Base-by-base conservation (phyloP, 768 basidiomycete species). In the Chalciporus piperatus region DNA sequence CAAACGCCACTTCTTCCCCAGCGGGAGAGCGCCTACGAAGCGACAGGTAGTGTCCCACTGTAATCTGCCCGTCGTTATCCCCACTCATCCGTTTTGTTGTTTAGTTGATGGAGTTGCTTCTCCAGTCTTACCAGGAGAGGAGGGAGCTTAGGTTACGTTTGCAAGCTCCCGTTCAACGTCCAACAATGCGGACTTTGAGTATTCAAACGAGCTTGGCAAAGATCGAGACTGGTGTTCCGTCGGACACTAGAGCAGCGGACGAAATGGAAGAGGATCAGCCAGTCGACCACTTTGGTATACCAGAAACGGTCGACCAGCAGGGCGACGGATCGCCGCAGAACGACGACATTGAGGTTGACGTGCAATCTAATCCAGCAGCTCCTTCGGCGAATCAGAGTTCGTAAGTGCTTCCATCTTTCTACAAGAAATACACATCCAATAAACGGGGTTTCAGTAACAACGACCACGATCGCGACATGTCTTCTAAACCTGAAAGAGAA, bases 1-100 rank as follows among this genome's bases (percentile, higher is more conserved):
- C 37, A 61, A 61, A 41, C 65, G 65, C 1, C 61, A 66, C 32
- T 66, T 68, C 40, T 57, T 63, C 38, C 61, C 66, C 4, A 57
- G 50, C 13, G 63, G 63, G 46, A 51, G 47, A 4, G 37, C 49
- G 3, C 59, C 51, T 19, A 66, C 65, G 19, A 66, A 66, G 59
- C 57, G 56, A 48, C 57, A 66, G 52, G 65, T 65, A 48, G 5
- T n/a, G 43, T n/a, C 45, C 4, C 10, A 19, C 22, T 19, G 6
- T 3, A 3, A 16, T 53, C 28, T 16, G 38, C 11, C 17, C 16
- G 22, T 17, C 32, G 27, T 38, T 14, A 23, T 35, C 20, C 32
- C 53, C 4, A 9, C 45, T 60, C 22, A 59, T 32, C n/a, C 5
- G 5, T 37, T n/a, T 49, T 28, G 11, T 35, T 3, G 11, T 40